These are phyloP conservation scores for Leccinum uliginosum DNA, from an alignment of 768 basidiomycete genomes.

Conservation along the genomic window DNA sequence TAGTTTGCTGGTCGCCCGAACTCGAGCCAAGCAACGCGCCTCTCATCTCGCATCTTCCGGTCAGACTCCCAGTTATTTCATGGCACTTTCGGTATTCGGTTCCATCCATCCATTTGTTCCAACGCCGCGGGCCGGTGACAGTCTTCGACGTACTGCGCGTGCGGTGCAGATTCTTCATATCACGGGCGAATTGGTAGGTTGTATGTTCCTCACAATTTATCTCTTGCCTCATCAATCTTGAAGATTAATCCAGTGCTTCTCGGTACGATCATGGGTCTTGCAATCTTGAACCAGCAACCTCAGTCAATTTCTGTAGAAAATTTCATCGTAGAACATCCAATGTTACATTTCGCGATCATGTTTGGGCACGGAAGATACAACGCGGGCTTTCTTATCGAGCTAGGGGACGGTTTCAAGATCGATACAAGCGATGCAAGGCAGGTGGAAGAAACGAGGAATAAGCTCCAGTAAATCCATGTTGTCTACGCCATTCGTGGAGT, in stretches of 20 bases:
- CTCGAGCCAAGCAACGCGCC: too few relatives aligned
- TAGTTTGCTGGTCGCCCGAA: too few relatives aligned
- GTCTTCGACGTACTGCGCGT: background rate
- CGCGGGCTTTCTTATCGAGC: constrained; percentile 14
- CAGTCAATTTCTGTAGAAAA: constrained; percentile 4
- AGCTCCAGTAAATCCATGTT: constrained; percentile 7
- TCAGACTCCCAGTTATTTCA: constrained; percentile 2
- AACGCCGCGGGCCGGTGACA: background rate
- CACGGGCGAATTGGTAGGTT: constrained; percentile 18
- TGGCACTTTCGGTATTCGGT: background rate
- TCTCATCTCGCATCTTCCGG: constrained; percentile 7
- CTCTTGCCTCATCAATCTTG: background rate
- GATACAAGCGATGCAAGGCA: constrained; percentile 6
- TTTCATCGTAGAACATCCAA: constrained; percentile 12
- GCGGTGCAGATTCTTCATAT: constrained; percentile 8
- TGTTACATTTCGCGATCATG: constrained; percentile 16
- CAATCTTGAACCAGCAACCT: background rate
- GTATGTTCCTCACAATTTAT: background rate
- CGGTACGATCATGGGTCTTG: constrained; percentile 3
- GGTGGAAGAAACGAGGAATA: constrained; percentile 11
- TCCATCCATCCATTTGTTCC: constrained; percentile 1
- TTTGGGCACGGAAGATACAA: constrained; percentile 20
- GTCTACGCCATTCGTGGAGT: background rate
- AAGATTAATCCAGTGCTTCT: constrained; percentile 16
- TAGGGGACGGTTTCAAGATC: constrained; percentile 7